A percentile compares a stretch with the other conserved stretches of the same genome.
These are phyloP conservation scores for Strobilomyces dryophilus DNA, from an alignment of 768 basidiomycete genomes.

Conservation along the genomic window DNA sequence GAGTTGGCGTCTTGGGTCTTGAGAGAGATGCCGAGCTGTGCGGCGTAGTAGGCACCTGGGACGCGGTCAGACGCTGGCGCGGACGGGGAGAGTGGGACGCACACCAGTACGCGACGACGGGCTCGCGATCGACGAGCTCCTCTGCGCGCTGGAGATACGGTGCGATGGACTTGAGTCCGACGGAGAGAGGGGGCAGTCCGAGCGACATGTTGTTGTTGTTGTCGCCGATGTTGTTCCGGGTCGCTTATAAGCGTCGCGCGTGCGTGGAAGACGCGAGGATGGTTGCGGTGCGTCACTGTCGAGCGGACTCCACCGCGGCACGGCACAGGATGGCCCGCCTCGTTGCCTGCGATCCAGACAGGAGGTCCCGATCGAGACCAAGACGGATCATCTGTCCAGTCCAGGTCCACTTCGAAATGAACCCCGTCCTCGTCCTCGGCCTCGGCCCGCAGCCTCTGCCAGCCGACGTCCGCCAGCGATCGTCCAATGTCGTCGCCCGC, in stretches of 20 bases:
- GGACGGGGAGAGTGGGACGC: slow-evolving; percentile 29
- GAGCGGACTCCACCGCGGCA: slow-evolving; percentile 1
- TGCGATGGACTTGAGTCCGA: slow-evolving; percentile 60
- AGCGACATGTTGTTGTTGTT: slow-evolving; percentile 31
- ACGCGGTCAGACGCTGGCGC: background rate
- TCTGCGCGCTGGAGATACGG: slow-evolving; percentile 89
- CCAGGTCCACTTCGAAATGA: slow-evolving; percentile 22
- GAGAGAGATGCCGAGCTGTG: slow-evolving; percentile 77
- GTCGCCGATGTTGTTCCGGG: too few relatives aligned
- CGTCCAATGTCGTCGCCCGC: slow-evolving; percentile 13
- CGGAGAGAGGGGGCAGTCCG: slow-evolving; percentile 55
- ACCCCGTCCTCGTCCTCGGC: slow-evolving; percentile 5
- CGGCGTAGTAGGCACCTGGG: slow-evolving; percentile 86
- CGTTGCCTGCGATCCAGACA: too few relatives aligned
- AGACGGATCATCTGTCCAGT: background rate
- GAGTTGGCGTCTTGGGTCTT: slow-evolving; percentile 63
- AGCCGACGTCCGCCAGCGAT: slow-evolving; percentile 1
- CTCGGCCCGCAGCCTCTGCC: slow-evolving; percentile 13
- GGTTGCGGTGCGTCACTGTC: background rate
- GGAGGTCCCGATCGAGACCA: slow-evolving; percentile 18
- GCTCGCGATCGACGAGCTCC: slow-evolving; percentile 79
- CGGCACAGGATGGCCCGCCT: slow-evolving; percentile 2
- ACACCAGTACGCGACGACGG: slow-evolving; percentile 96
- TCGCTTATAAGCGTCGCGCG: background rate
- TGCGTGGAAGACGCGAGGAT: slow-evolving; percentile 1